phyloP scores from a whole-genome alignment of 2,329 filamentous ascomycete species.

The Cryphonectria radicalis region DNA sequence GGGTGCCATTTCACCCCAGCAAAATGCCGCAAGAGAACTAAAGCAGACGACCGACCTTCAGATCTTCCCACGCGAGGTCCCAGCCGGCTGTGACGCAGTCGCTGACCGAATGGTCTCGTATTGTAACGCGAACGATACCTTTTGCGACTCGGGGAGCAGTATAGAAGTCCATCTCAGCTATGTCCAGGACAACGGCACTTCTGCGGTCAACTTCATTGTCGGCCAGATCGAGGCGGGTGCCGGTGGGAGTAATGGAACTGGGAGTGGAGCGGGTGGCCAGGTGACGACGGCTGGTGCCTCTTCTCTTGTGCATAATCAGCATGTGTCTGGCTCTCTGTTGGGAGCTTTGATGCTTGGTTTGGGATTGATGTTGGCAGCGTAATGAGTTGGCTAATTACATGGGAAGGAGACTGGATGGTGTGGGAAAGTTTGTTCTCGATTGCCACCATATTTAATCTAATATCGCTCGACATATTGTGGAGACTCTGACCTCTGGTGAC shows the following conservation, averaged over 20 bases:
- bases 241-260: slow-evolving; percentile 1
- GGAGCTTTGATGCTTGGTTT: neutral
- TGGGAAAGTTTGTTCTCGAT: neutral
- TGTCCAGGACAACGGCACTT: slow-evolving; percentile 34
- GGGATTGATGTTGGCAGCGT: neutral
- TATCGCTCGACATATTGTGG: neutral
- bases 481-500: neutral
- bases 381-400: neutral
- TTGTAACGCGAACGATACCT: slow-evolving; percentile 36
- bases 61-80: slow-evolving; percentile 34
- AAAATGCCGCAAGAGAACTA: neutral
- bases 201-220: slow-evolving; percentile 33
- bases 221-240: slow-evolving; percentile 29
- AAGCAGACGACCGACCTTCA: slow-evolving; percentile 7
- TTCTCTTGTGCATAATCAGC: neutral
- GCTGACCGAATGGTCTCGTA: slow-evolving; percentile 34
- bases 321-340: neutral
- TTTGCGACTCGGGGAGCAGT: slow-evolving; percentile 34
- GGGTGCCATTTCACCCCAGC: too few species aligned
- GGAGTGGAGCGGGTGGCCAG: neutral
- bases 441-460: neutral
- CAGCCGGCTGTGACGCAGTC: slow-evolving; percentile 32
- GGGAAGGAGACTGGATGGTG: neutral
- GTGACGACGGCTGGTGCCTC: neutral
- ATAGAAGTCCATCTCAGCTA: slow-evolving; percentile 33